Evolutionary conservation across 257 asterid species (phyloP), one percentile per base, ranked within the genome.

Genomic region (Gentiana dahurica): DNA sequence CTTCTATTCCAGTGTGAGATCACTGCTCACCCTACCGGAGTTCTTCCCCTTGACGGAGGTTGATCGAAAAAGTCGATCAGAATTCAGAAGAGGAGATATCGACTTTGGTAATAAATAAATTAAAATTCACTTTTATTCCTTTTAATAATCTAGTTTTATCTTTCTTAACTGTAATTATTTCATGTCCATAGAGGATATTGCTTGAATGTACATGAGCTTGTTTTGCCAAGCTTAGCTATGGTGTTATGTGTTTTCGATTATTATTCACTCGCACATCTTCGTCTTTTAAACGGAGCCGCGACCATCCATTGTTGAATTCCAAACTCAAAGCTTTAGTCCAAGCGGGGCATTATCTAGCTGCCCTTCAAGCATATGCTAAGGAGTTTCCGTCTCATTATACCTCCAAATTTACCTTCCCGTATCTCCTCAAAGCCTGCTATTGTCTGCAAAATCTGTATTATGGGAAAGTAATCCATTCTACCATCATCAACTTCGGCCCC

Each of bases 361-460:
- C 95, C 37, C 77, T 83, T 13, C 71, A 67, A 43, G 59, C 65
- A 58, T 79, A 77, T 70, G 68, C 84, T 47, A 65, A 66, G 51
- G 68, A 77, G 51, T 71, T 78, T 62, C 53, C 24, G 68, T 82
- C 24, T 24, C 61, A 34, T n/a, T 1, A 39, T 34, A 59, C 69
- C 34, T 71, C 86, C 65, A 79, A 77, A 72, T 83, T 80, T 82
- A 75, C 79, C 38, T 81, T 85, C 63, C 95, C 97, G 41, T 73
- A 92, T 55, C 82, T 91, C 60, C 82, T 91, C 59, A 91, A 87
- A 74, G 87, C 94, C 34, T 87, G 96, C 59, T 66, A 85, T 47
- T 82, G 65, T 44, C 71, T 81, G 45, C 67, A 76, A 32, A 64
- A 75, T 64, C 63, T 66, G 62, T 37, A n/a, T 36, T 74, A 77